These are phyloP conservation scores for Coemansia sp. DNA, from an alignment of 192 early-diverging fungal species.

Conservation along the genomic window DNA sequence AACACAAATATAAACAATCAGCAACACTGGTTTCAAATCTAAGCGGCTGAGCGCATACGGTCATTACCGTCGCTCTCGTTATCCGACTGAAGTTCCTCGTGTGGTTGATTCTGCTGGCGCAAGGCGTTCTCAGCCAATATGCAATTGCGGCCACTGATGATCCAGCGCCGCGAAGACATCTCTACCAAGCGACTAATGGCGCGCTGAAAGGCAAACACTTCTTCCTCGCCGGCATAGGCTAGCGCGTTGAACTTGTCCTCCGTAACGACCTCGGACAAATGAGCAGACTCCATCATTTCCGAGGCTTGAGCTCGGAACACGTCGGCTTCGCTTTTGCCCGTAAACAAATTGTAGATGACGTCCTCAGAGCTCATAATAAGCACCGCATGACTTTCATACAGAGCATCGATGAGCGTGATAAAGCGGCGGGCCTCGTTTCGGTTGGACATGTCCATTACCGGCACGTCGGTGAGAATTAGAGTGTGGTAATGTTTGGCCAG, in stretches of 20 bases:
- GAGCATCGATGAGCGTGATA: constrained; percentile 88
- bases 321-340: constrained; percentile 55
- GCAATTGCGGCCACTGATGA: constrained; percentile 33
- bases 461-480: constrained; percentile 74
- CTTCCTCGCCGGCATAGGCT: constrained; percentile 70
- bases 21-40: background rate
- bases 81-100: background rate
- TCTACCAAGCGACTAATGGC: constrained; percentile 87
- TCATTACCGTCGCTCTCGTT: background rate
- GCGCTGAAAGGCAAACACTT: constrained; percentile 93
- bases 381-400: constrained; percentile 80
- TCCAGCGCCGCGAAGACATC: constrained; percentile 84
- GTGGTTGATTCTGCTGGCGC: constrained; percentile 8
- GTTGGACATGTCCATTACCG: constrained; percentile 59
- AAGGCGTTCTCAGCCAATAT: constrained; percentile 32
- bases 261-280: constrained; percentile 1
- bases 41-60: constrained; percentile 14
- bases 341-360: constrained; percentile 65
- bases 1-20: too few relatives aligned
- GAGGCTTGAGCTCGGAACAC: constrained; percentile 16
- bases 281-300: background rate
- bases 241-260: constrained; percentile 3
- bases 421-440: constrained; percentile 87
- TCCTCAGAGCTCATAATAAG: constrained; percentile 70
- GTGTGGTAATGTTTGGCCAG: constrained; percentile 69